Base-by-base conservation (phyloP, 1,139 yeast species). In the Suhomyces maxii region DNA sequence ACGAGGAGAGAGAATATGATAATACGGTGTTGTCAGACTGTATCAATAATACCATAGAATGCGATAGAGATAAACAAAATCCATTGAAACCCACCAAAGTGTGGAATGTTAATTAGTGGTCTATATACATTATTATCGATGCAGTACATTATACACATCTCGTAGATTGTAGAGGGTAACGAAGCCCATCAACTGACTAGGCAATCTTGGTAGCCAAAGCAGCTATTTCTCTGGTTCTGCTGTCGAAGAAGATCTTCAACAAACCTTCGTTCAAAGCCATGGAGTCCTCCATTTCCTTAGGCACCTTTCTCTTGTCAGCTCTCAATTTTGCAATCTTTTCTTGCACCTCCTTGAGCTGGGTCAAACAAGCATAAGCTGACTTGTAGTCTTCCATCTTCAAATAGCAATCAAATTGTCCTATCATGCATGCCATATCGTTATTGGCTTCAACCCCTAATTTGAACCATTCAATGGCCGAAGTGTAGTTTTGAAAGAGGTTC, bases 381-480 rank as follows among this genome's bases (percentile, higher is more conserved):
- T 59, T 56, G 40, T 47, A 52, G 42, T 70, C 65, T n/a, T 59
- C 54, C 30, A 69, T 52, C 13, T 57, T 56, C 12, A 71, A 56
- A 45, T 65, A 67, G 41, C 76, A 69, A 60, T 90, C 97, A 59
- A 89, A 86, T 48, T 82, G 73, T 0, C 97, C 97, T 42, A 89
- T 73, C 55, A 82, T 69, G 56, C 95, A 88, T 36, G 82, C 76
- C 38, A 81, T 71, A 53, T 80, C 84, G 31, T 73, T 74, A 44
- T 57, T 62, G 3, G 87, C 69, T 51, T 87, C 93, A 34, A 80
- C 74, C 0, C 97, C 98, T 39, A 90, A 67, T 55, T 79, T 80
- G 67, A 90, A 89, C 97, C 97, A 91, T 59, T 89, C 89, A 36
- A 75, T 68, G 0, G 95, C 89, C 54, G 81, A 81, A 5, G 51